These are phyloP conservation scores for Solanum tacnaense DNA, from an alignment of 257 asterid species.

Conservation along the genomic window DNA sequence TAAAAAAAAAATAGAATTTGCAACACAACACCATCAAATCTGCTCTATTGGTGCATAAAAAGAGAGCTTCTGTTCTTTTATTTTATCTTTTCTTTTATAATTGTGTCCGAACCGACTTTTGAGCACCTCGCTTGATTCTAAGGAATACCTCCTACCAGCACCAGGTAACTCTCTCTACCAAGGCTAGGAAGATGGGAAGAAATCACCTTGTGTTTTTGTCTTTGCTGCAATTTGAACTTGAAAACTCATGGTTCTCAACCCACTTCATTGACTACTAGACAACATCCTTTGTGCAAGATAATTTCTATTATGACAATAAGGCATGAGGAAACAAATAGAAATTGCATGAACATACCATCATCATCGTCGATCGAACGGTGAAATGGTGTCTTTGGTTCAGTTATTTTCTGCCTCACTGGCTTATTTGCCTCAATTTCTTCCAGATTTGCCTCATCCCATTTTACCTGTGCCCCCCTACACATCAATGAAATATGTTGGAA, in stretches of 20 bases:
- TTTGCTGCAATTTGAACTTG: too few species aligned
- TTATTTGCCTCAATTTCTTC: constrained; percentile 91
- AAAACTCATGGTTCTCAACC: not conserved
- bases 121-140: not conserved
- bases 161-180: not conserved
- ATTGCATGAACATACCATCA: constrained; percentile 34
- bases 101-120: not conserved
- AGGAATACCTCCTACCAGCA: not conserved
- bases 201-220: not conserved
- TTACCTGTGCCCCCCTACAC: constrained; percentile 52
- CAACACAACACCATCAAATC: not conserved
- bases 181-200: not conserved
- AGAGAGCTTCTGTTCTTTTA: not conserved
- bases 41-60: not conserved
- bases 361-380: constrained; percentile 73
- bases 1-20: not conserved
- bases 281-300: not conserved
- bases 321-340: not conserved
- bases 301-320: not conserved
- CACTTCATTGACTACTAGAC: not conserved
- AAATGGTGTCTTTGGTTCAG: constrained; percentile 95
- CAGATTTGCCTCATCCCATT: constrained; percentile 78
- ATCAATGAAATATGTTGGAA: constrained; percentile 1
- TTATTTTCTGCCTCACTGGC: constrained; percentile 89
- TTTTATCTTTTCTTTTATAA: not conserved